phyloP scores from a whole-genome alignment of 1,139 yeast genomes.

The Protomyces macrosporus region DNA sequence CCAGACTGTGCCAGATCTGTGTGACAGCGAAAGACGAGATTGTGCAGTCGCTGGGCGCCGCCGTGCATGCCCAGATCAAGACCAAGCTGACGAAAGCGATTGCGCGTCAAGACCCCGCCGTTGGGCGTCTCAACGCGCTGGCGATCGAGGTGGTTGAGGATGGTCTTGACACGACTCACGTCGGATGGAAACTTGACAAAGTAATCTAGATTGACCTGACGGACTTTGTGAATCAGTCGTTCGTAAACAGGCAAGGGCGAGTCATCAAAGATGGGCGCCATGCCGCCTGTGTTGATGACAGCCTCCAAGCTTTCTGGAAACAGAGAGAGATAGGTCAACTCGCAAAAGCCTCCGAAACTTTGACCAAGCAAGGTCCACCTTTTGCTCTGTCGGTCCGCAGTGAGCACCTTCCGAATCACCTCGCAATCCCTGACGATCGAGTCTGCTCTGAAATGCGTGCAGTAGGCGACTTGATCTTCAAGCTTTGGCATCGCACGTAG shows the following conservation, averaged over 20 bases:
- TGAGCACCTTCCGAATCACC: conserved; percentile 41
- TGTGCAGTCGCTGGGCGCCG: conserved; percentile 49
- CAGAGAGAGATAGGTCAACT: conserved; percentile 49
- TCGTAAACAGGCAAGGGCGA: conserved; percentile 48
- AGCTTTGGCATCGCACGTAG: conserved; percentile 35
- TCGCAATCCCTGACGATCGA: conserved; percentile 45
- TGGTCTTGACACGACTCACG: conserved; percentile 40
- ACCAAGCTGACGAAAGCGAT: conserved; percentile 53
- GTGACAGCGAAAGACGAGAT: conserved; percentile 42
- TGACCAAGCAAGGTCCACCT: conserved; percentile 56
- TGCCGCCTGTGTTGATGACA: conserved; percentile 50
- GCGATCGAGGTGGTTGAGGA: conserved; percentile 41
- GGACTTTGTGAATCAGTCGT: conserved; percentile 44
- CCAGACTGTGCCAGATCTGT: conserved; percentile 43
- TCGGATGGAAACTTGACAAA: conserved; percentile 51
- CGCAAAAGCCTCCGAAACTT: conserved; percentile 55
- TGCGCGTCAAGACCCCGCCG: conserved; percentile 49
- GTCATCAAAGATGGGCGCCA: conserved; percentile 47
- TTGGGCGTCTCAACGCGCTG: conserved; percentile 34
- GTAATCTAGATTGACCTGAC: conserved; percentile 48
- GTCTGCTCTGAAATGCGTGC: conserved; percentile 48
- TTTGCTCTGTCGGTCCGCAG: conserved; percentile 32
- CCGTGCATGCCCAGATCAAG: conserved; percentile 49
- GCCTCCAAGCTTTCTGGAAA: conserved; percentile 29
- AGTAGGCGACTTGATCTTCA: conserved; percentile 41